A percentile compares a stretch with the other conserved stretches of the same genome.
Evolutionary conservation across 106 monocot genomes (phyloP).

Genomic region (Dendrobium catenatum): DNA sequence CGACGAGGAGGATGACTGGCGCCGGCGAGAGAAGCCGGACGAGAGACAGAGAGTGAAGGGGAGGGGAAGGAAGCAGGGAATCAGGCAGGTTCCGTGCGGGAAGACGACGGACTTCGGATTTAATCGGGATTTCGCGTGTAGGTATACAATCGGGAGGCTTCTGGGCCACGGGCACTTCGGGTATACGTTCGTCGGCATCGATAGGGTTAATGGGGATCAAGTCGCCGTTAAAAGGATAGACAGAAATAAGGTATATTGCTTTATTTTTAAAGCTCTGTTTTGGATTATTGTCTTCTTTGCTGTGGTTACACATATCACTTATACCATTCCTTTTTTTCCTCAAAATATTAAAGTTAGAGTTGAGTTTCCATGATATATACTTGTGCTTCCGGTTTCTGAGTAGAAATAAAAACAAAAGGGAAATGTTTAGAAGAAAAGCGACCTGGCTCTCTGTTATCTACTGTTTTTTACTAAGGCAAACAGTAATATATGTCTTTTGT

Average conservation of each 20-base stretch:
- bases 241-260: conserved; percentile 43
- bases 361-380: not conserved
- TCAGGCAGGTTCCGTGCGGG: conserved; percentile 29
- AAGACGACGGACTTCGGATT: conserved; percentile 71
- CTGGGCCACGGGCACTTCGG: conserved; percentile 79
- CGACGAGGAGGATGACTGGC: not conserved
- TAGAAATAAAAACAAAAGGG: not conserved
- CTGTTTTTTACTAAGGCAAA: no score
- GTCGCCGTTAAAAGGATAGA: conserved; percentile 79
- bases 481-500: no score
- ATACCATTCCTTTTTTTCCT: not conserved
- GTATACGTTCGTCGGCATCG: conserved; percentile 59
- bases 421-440: not conserved
- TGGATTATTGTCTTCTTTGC: not conserved
- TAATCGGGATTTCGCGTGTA: conserved; percentile 36
- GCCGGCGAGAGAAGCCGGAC: not conserved
- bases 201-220: conserved; percentile 36
- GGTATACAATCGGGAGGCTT: conserved; percentile 53
- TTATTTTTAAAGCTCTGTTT: not conserved
- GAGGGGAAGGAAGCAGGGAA: conserved; percentile 1
- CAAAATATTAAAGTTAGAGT: not conserved
- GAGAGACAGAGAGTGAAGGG: conserved; percentile 3
- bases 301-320: not conserved
- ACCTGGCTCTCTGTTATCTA: not conserved
- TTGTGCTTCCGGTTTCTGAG: not conserved